These are phyloP conservation scores for Galerina marginata DNA, from an alignment of 768 basidiomycete genomes.

Conservation along the genomic window DNA sequence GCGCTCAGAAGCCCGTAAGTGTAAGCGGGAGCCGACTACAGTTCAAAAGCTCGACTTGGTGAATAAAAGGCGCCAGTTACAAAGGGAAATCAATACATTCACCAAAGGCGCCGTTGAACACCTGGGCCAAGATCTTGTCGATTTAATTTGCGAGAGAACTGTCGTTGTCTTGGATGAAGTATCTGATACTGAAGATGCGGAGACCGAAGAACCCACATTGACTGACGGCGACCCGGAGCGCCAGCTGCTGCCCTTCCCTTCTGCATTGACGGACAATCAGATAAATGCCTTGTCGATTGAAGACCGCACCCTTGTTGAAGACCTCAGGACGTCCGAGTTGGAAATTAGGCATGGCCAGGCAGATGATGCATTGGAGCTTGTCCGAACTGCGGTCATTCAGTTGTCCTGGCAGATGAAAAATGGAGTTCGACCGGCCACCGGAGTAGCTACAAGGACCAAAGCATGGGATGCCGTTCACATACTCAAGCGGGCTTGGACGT, in stretches of 20 bases:
- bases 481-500: not conserved
- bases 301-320: no score
- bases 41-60: not conserved
- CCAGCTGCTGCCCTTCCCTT: not conserved
- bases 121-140: not conserved
- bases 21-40: not conserved
- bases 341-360: not conserved
- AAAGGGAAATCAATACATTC: not conserved
- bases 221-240: not conserved
- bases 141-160: not conserved
- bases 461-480: not conserved
- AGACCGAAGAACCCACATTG: no score
- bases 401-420: not conserved
- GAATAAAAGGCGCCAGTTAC: not conserved
- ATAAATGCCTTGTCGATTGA: not conserved
- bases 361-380: not conserved
- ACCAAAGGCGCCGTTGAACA: not conserved
- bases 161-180: not conserved
- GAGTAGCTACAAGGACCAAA: not conserved
- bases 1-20: not conserved
- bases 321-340: not conserved
- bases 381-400: not conserved
- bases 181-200: not conserved
- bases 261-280: not conserved
- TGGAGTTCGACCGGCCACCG: not conserved